Base-by-base conservation (phyloP, 495 filamentous ascomycete species). In the Penicillium verhagenii region DNA sequence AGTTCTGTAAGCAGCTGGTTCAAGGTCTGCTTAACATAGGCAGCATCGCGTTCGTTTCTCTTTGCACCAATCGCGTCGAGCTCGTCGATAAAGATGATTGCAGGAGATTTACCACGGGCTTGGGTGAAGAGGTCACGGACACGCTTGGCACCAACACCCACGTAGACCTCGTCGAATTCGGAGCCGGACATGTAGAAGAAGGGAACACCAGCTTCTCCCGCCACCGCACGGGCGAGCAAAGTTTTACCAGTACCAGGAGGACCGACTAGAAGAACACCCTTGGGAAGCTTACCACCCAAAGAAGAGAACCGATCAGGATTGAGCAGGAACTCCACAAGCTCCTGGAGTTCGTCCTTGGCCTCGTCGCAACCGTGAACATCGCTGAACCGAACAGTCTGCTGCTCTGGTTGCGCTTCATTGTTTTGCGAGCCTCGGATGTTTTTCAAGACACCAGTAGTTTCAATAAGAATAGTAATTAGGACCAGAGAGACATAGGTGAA, bases 151-250 rank as follows among this genome's bases (percentile, higher is more conserved):
- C 94, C 94, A 49, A 98, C 95, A 61, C 94, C 94, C 21, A 98
- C 95, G 63, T 96, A 98, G 37, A 98, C 88, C 70, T 98, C 94
- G 64, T 98, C 94, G 66, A 98, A 98, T 69, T 98, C 95, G 52
- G 89, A 92, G 24, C 94, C 94, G 60, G 95, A 97, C 93, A 98
- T 97, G 80, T 94, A 97, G 81, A 97, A 98, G 82, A 97, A 97
- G 1, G 94, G 94, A 19, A 97, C 95, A 53, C 94, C 94, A 39
- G 94, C 91, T 76, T 98, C 94, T 24, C 94, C 94, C 50, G 94
- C 94, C 47, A 98, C 94, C 10, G 94, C 94, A 59, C 95, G 89
- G 53, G 94, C 94, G 52, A 98, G 82, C 37, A 98, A 81, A n/a
- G 94, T 98, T 72, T 98, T 98, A 73, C 94, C 94, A 47, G 94